A percentile compares a stretch with the other conserved stretches of the same genome.
These are phyloP conservation scores for Pichia kudriavzevii DNA, from an alignment of 1,139 yeast genomes.

Conservation along the genomic window DNA sequence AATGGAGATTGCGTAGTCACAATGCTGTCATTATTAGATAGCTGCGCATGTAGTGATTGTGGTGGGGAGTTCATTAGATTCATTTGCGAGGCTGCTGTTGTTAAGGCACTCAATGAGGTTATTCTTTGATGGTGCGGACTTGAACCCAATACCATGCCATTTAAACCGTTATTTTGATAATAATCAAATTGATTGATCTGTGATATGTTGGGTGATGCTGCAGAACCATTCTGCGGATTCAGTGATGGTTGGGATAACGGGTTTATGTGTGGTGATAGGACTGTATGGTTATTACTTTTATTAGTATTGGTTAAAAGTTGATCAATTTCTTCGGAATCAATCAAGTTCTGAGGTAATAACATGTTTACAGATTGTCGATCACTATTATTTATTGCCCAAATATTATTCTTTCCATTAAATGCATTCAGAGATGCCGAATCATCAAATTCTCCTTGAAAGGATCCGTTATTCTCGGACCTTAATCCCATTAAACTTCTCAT, in stretches of 20 bases:
- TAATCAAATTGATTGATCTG: conserved; percentile 12
- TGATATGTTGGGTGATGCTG: conserved; percentile 14
- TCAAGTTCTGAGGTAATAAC: conserved; percentile 24
- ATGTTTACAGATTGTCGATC: conserved; percentile 19
- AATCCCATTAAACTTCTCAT: conserved; percentile 6
- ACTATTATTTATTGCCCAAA: conserved; percentile 1
- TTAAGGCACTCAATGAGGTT: conserved; percentile 17
- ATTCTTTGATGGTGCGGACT: conserved; percentile 13
- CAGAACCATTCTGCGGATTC: background rate
- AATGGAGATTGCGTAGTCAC: conserved; percentile 14
- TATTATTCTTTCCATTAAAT: conserved; percentile 3
- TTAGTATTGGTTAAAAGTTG: too few relatives aligned
- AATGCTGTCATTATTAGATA: conserved; percentile 2
- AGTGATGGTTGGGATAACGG: conserved; percentile 3
- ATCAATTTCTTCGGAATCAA: conserved; percentile 21
- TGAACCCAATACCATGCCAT: conserved; percentile 6
- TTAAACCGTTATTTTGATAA: conserved; percentile 5
- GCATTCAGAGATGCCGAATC: conserved; percentile 4
- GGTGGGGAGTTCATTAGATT: conserved; percentile 17
- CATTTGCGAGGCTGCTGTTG: conserved; percentile 2
- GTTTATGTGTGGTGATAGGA: background rate
- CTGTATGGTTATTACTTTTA: background rate
- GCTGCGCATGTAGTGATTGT: conserved; percentile 12
- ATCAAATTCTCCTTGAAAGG: conserved; percentile 13
- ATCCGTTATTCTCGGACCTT: conserved; percentile 9